Conservation (phyloP, 2,329 filamentous ascomycete species). For the Diaporthe ilicicola region DNA sequence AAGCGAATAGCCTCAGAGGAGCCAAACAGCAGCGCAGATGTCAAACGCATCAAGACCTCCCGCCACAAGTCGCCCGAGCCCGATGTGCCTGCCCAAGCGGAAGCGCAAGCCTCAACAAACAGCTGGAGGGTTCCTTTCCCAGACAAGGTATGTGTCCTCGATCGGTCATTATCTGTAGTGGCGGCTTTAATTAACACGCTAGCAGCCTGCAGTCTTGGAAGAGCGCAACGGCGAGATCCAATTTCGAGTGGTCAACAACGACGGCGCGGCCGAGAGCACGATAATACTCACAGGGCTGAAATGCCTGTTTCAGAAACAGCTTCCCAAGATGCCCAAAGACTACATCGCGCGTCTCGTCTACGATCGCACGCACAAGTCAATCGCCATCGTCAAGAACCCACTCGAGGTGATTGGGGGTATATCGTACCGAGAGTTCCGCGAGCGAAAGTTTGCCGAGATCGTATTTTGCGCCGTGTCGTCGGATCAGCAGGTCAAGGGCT, state of each 20-base stretch:
- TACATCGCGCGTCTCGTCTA: conserved; percentile 98
- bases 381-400: conserved; percentile 97
- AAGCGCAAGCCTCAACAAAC: neutral
- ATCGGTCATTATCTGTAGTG: neutral
- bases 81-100: neutral
- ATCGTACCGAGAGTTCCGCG: conserved; percentile 93
- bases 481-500: conserved; percentile 98
- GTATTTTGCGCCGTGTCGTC: conserved; percentile 98
- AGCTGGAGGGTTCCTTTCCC: conserved; percentile 75
- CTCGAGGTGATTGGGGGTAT: conserved; percentile 95
- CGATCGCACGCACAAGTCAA: conserved; percentile 93
- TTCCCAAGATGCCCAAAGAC: conserved; percentile 99
- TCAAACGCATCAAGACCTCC: neutral
- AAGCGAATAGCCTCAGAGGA: neutral
- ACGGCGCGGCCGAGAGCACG: conserved; percentile 83
- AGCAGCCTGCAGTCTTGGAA: conserved; percentile 87
- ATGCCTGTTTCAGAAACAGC: conserved; percentile 97
- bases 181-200: conserved; percentile 39
- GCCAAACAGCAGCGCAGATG: neutral
- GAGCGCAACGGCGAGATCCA: conserved; percentile 95
- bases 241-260: conserved; percentile 97
- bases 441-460: conserved; percentile 93
- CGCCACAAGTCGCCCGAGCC: neutral
- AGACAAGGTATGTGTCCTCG: conserved; percentile 71
- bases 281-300: conserved; percentile 96